Conservation (phyloP, 2,329 filamentous ascomycete species). For the Colletotrichum sp. region DNA sequence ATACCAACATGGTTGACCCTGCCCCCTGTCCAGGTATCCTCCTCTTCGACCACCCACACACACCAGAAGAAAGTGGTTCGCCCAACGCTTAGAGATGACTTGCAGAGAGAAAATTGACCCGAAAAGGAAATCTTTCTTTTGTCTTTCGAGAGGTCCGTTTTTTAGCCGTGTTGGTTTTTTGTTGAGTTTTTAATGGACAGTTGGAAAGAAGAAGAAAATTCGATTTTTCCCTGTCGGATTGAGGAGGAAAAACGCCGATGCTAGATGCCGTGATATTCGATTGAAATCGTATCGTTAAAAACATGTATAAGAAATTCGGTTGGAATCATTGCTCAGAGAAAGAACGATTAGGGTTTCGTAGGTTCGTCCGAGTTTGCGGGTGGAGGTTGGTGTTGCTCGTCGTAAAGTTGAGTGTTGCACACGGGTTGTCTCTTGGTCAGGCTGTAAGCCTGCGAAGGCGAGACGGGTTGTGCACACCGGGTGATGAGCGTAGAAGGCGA, state of each 20-base stretch:
- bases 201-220: background rate
- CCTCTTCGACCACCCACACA: background rate
- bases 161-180: background rate
- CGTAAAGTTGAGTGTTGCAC: background rate
- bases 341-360: constrained; percentile 2
- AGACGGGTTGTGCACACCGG: background rate
- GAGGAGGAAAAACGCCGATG: constrained; percentile 18
- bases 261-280: constrained; percentile 22
- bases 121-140: background rate
- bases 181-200: background rate
- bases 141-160: background rate
- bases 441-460: background rate
- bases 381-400: background rate
- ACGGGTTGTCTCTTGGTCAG: constrained; percentile 3
- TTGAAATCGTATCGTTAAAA: constrained; percentile 6
- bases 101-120: background rate
- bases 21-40: background rate
- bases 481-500: background rate
- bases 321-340: constrained; percentile 14
- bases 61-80: background rate
- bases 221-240: background rate
- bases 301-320: constrained; percentile 6
- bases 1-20: background rate
- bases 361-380: constrained; percentile 2
- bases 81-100: background rate